Conservation (phyloP, 805 yeast genomes). For the Jamesozyma gamospora region DNA sequence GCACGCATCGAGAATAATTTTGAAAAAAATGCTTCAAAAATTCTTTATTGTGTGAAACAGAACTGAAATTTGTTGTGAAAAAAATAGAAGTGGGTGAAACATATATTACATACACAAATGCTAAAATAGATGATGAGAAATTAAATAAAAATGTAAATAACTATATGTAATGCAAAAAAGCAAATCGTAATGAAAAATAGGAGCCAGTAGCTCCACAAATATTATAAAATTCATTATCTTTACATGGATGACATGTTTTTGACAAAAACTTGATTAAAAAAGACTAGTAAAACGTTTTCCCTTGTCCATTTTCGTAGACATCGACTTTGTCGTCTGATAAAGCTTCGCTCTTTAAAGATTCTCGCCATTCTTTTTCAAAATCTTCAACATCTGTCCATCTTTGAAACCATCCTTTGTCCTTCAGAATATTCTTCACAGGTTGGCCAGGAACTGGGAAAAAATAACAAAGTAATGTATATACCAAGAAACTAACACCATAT, state of each 20-base stretch:
- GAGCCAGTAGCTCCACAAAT: no score
- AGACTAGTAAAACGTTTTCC: constrained; percentile 9
- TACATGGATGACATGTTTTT: not conserved
- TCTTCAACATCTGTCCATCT: constrained; percentile 52
- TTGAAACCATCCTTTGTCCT: constrained; percentile 51
- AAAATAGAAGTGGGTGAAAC: no score
- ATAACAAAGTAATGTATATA: constrained; percentile 44
- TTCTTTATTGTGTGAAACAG: no score
- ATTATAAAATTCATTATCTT: no score
- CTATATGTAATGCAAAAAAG: no score
- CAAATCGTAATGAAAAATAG: no score
- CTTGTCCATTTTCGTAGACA: constrained; percentile 10
- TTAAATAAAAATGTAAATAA: no score
- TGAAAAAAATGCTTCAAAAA: no score
- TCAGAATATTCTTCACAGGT: constrained; percentile 31
- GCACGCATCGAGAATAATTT: no score
- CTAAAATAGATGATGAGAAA: no score
- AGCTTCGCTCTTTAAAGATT: constrained; percentile 11
- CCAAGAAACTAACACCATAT: constrained; percentile 44
- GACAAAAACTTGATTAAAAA: not conserved
- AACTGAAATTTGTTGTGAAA: no score
- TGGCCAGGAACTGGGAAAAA: constrained; percentile 44
- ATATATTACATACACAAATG: no score
- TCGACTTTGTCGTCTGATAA: constrained; percentile 11
- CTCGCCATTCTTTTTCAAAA: constrained; percentile 36